Evolutionary conservation across 495 filamentous ascomycete genomes (phyloP).

Genomic region (Aspergillus egyptiacus): DNA sequence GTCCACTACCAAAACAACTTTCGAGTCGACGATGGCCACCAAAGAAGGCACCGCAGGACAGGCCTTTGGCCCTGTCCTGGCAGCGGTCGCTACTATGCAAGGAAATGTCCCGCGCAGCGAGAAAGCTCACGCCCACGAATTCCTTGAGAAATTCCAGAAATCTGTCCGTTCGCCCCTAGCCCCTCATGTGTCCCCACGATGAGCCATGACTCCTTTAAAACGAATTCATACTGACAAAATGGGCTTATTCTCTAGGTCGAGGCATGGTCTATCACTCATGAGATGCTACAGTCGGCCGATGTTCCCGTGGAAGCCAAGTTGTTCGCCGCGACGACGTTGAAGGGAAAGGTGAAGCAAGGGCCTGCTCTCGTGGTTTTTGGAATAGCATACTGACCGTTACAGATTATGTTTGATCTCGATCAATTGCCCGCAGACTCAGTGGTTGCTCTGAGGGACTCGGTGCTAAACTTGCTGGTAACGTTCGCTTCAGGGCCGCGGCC

Average conservation of each 20-base stretch:
- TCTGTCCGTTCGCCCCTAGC: constrained; percentile 58
- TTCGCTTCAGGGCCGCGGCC: constrained; percentile 82
- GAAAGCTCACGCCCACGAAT: constrained; percentile 86
- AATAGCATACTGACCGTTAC: constrained; percentile 25
- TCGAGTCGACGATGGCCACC: constrained; percentile 57
- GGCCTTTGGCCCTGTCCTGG: constrained; percentile 77
- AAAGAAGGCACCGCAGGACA: constrained; percentile 52
- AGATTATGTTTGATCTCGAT: constrained; percentile 80
- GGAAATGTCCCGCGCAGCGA: constrained; percentile 71
- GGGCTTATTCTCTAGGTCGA: constrained; percentile 51
- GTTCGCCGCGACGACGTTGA: constrained; percentile 94
- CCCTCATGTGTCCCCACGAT: constrained; percentile 9
- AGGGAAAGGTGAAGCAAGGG: constrained; percentile 75
- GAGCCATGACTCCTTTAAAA: not conserved
- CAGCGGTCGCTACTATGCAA: constrained; percentile 85
- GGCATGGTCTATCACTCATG: constrained; percentile 84
- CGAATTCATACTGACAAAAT: constrained; percentile 9
- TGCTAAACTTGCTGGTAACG: constrained; percentile 68
- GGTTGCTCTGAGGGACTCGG: constrained; percentile 68
- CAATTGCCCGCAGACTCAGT: constrained; percentile 77
- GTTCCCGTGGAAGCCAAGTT: constrained; percentile 77
- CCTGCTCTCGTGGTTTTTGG: constrained; percentile 7
- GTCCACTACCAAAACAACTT: constrained; percentile 18
- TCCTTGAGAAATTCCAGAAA: constrained; percentile 94
- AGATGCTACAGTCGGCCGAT: constrained; percentile 69